Percentiles rank a stretch among this genome's conserved stretches.
Conservation (phyloP, 208 protist genomes). For the Naegleria lovaniensis region DNA sequence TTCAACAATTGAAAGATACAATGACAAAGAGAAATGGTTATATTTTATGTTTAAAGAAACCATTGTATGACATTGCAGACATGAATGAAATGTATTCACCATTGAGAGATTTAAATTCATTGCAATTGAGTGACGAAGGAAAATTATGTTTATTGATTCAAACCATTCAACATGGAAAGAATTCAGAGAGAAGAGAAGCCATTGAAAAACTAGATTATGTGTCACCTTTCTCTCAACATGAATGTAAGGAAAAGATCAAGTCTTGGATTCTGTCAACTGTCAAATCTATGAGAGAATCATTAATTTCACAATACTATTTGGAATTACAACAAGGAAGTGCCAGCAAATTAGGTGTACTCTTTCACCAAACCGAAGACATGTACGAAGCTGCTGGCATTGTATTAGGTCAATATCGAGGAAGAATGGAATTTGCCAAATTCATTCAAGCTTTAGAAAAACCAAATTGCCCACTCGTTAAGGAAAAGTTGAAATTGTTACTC, state of each 20-base stretch:
- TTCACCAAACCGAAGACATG: neutral
- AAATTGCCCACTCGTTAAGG: neutral
- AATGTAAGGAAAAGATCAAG: neutral
- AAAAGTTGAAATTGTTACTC: neutral
- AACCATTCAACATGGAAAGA: neutral
- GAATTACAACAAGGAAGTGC: neutral
- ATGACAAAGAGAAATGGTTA: no score
- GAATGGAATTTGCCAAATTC: neutral
- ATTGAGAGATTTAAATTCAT: neutral
- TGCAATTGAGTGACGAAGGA: neutral
- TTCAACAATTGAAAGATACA: no score
- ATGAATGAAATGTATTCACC: no score
- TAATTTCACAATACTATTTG: neutral
- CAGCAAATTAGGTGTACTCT: neutral
- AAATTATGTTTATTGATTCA: neutral
- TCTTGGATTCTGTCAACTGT: neutral
- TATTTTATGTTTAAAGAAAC: no score
- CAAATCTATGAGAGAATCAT: neutral
- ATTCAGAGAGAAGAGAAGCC: neutral
- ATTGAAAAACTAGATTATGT: neutral
- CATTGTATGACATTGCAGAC: no score
- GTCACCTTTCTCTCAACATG: neutral
- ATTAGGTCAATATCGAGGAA: neutral
- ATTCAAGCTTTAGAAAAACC: neutral
- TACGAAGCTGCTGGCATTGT: neutral